These are phyloP conservation scores for Quercus wislizeni DNA, from an alignment of 306 rosid genomes.

Conservation along the genomic window DNA sequence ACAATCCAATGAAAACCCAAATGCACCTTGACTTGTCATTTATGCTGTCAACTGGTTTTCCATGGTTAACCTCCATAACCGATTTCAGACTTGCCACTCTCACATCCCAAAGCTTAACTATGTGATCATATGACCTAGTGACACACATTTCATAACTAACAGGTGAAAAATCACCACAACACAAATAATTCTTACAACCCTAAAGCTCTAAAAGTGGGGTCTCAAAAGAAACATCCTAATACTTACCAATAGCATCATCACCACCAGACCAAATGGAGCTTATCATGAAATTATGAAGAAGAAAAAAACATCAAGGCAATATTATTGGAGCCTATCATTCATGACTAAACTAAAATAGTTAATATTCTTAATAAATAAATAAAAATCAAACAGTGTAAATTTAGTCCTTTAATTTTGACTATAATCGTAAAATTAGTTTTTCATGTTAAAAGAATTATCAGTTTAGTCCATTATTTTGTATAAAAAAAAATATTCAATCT, in stretches of 20 bases:
- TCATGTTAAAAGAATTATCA: too few species aligned
- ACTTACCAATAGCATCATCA: conserved; percentile 76
- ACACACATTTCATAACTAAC: conserved; percentile 48
- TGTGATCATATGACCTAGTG: conserved; percentile 85
- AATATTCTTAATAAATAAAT: too few species aligned
- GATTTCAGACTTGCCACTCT: conserved; percentile 51
- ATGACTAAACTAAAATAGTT: too few species aligned
- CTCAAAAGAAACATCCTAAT: conserved; percentile 75
- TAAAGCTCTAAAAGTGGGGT: conserved; percentile 30
- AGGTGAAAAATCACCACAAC: conserved; percentile 84
- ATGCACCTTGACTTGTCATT: conserved; percentile 30
- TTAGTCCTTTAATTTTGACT: too few species aligned
- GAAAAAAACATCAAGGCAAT: too few species aligned
- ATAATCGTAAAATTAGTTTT: too few species aligned
- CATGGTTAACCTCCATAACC: conserved; percentile 59
- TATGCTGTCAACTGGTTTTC: conserved; percentile 83
- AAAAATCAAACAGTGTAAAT: too few species aligned
- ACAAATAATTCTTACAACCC: conserved; percentile 76
- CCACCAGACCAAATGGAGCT: conserved; percentile 82
- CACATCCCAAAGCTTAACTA: conserved; percentile 84
- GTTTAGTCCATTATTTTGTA: too few species aligned
- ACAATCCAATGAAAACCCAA: conserved; percentile 64
- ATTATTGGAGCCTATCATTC: too few species aligned
- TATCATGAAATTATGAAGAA: conserved; percentile 28
- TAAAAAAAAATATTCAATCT: too few species aligned